A percentile compares a stretch with the other conserved stretches of the same genome.
Conservation (phyloP, 2,329 filamentous ascomycete species). For the Apiospora pterosperma region DNA sequence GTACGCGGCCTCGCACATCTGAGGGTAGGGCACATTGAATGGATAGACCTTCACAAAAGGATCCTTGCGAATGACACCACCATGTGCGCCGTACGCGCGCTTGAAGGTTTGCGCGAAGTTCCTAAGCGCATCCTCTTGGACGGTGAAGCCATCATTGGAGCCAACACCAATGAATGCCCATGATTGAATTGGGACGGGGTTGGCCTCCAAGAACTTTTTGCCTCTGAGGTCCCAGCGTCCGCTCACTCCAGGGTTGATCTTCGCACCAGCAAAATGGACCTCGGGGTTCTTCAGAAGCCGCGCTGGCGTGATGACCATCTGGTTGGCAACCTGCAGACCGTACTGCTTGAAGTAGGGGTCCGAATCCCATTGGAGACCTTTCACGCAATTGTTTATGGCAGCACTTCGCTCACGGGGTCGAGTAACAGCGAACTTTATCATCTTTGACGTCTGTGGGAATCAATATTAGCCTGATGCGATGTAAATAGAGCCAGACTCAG, state of each 20-base stretch:
- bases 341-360: constrained; percentile 73
- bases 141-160: constrained; percentile 38
- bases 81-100: constrained; percentile 44
- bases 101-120: constrained; percentile 52
- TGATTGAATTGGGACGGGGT: constrained; percentile 57
- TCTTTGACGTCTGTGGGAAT: constrained; percentile 62
- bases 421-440: constrained; percentile 93
- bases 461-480: background rate
- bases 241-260: constrained; percentile 56
- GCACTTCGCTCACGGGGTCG: constrained; percentile 64
- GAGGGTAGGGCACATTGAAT: constrained; percentile 38
- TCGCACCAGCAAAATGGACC: constrained; percentile 62
- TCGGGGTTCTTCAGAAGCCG: constrained; percentile 68
- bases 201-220: constrained; percentile 70
- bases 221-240: constrained; percentile 88
- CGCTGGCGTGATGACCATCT: constrained; percentile 66
- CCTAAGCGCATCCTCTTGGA: constrained; percentile 51
- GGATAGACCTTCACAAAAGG: constrained; percentile 32
- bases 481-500: background rate
- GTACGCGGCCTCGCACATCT: constrained; percentile 54
- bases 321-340: constrained; percentile 63
- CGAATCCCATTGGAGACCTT: constrained; percentile 60
- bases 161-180: constrained; percentile 73
- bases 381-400: constrained; percentile 66
- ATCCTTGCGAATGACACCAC: constrained; percentile 37